Evolutionary conservation across 2,329 filamentous ascomycete genomes (phyloP).

Genomic region (Colletotrichum godetiae): DNA sequence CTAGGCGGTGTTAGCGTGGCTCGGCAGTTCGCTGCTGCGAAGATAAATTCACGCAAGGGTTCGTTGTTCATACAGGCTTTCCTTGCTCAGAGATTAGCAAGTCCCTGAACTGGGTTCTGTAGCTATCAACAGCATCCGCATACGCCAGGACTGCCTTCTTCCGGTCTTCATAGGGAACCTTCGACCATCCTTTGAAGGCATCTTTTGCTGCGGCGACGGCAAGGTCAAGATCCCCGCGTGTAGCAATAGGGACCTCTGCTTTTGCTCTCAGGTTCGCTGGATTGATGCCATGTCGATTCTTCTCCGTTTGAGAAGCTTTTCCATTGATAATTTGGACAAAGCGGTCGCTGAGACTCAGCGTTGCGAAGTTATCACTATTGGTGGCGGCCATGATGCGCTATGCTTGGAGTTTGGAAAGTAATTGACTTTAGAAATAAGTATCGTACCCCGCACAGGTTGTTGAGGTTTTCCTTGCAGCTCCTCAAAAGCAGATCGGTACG

Average conservation of each 20-base stretch:
- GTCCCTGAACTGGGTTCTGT: constrained; percentile 37
- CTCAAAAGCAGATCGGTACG: too few relatives aligned
- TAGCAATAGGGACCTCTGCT: constrained; percentile 45
- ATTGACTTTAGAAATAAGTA: too few relatives aligned
- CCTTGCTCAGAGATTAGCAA: constrained; percentile 43
- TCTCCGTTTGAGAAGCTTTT: constrained; percentile 52
- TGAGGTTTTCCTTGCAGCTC: too few relatives aligned
- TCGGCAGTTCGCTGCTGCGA: neutral
- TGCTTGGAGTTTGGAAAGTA: too few relatives aligned
- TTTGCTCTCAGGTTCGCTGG: constrained; percentile 60
- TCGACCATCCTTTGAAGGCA: constrained; percentile 45
- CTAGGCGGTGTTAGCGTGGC: neutral
- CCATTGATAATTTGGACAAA: constrained; percentile 54
- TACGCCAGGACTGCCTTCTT: constrained; percentile 38
- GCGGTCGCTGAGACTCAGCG: neutral
- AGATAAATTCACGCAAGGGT: neutral
- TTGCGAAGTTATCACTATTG: too few relatives aligned
- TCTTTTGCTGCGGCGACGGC: constrained; percentile 42
- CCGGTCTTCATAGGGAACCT: constrained; percentile 40
- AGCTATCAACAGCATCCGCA: constrained; percentile 41
- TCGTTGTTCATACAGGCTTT: constrained; percentile 41
- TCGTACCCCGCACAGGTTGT: too few relatives aligned
- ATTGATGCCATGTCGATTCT: constrained; percentile 61
- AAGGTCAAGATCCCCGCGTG: constrained; percentile 42
- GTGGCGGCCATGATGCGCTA: too few relatives aligned